Conservation (phyloP, 202 grass and related monocot genomes). For the Elaeis oleifera region DNA sequence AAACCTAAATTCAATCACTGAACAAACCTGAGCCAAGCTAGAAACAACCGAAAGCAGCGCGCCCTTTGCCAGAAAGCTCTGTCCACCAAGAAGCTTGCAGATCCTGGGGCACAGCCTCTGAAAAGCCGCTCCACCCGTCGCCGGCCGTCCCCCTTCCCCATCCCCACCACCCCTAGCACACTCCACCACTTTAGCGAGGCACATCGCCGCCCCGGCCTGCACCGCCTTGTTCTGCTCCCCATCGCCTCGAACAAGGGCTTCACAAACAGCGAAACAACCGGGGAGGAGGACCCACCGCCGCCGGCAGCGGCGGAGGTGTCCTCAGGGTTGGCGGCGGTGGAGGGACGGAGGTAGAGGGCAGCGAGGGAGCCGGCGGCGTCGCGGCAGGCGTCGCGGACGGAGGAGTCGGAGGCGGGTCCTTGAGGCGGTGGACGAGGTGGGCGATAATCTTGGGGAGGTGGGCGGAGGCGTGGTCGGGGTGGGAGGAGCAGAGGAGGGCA, state of each 20-base stretch:
- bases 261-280: slow-evolving; percentile 57
- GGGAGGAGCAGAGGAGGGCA: slow-evolving; percentile 47
- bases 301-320: neutral
- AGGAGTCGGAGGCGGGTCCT: slow-evolving; percentile 72
- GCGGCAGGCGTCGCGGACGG: slow-evolving; percentile 73
- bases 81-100: slow-evolving; percentile 72
- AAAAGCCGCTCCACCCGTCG: slow-evolving; percentile 39
- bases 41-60: slow-evolving; percentile 62
- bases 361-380: slow-evolving; percentile 55
- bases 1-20: slow-evolving; percentile 10
- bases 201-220: slow-evolving; percentile 76
- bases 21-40: slow-evolving; percentile 62
- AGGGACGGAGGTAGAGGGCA: slow-evolving; percentile 50
- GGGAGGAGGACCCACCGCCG: slow-evolving; percentile 19
- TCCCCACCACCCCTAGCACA: slow-evolving; percentile 27
- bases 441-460: slow-evolving; percentile 70
- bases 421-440: slow-evolving; percentile 61
- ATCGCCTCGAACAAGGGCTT: slow-evolving; percentile 89
- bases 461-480: slow-evolving; percentile 46
- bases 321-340: slow-evolving; percentile 8
- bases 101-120: slow-evolving; percentile 62
- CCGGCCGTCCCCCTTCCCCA: slow-evolving; percentile 7
- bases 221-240: slow-evolving; percentile 84
- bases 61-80: slow-evolving; percentile 80
- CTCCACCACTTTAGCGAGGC: slow-evolving; percentile 75